A percentile compares a stretch with the other conserved stretches of the same genome.
Conservation (phyloP, 352 stramenopile genomes). For the Blastocystis hominis region DNA sequence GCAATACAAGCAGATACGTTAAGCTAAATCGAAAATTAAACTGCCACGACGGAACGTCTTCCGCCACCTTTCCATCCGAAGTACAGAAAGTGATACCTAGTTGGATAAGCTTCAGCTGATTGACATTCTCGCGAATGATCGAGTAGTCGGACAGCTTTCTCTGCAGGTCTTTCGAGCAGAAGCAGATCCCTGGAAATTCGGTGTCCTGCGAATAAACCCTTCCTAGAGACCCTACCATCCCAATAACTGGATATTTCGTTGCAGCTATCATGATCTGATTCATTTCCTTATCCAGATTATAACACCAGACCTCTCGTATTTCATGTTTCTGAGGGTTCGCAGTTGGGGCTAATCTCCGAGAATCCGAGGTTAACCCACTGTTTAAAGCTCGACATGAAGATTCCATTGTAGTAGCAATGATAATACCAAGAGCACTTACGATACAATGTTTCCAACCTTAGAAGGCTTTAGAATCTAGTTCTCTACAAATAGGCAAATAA, state of each 20-base stretch:
- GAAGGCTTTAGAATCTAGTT: background rate
- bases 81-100: slow-evolving; percentile 53
- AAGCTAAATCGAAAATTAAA: slow-evolving; percentile 56
- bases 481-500: background rate
- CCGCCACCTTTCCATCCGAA: slow-evolving; percentile 4
- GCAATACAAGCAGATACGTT: background rate
- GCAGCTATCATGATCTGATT: slow-evolving; percentile 46
- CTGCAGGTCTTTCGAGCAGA: slow-evolving; percentile 44
- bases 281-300: slow-evolving; percentile 57
- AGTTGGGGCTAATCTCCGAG: background rate
- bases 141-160: slow-evolving; percentile 22
- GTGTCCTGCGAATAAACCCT: slow-evolving; percentile 3
- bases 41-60: slow-evolving; percentile 50
- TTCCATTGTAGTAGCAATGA: background rate
- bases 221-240: background rate
- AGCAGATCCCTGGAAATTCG: slow-evolving; percentile 54
- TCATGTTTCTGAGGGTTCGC: background rate
- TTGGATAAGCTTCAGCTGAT: slow-evolving; percentile 53
- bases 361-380: slow-evolving; percentile 15
- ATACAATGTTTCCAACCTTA: background rate
- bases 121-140: slow-evolving; percentile 52
- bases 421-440: background rate
- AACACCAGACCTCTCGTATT: slow-evolving; percentile 44
- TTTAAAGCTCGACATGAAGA: background rate
- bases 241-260: slow-evolving; percentile 32